Percentiles rank a stretch among this genome's conserved stretches.
Conservation (phyloP, 805 yeast genomes). For the Wickerhamiella bombiphila region DNA sequence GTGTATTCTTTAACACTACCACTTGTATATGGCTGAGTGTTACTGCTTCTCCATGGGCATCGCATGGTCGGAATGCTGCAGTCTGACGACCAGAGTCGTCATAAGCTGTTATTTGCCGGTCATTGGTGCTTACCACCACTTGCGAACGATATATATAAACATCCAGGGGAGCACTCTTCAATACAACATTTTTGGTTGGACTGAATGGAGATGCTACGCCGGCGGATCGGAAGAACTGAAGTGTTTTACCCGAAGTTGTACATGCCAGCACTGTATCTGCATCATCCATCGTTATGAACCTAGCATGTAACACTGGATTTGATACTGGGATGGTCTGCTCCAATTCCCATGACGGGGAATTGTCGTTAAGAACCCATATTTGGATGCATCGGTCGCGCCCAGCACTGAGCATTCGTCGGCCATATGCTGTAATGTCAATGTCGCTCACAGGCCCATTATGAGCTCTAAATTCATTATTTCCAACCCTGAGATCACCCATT, state of each 20-base stretch:
- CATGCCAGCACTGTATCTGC: conserved; percentile 21
- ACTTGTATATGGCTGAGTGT: conserved; percentile 9
- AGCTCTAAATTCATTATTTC: conserved; percentile 6
- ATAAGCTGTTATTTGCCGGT: conserved; percentile 10
- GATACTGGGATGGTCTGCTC: conserved; percentile 35
- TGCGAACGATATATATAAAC: conserved; percentile 18
- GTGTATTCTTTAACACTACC: neutral
- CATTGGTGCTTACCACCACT: conserved; percentile 13
- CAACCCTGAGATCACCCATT: conserved; percentile 8
- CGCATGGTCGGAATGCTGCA: conserved; percentile 9
- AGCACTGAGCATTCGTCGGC: conserved; percentile 5
- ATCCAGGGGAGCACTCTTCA: conserved; percentile 37
- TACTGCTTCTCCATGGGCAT: conserved; percentile 11
- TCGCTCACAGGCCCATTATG: conserved; percentile 17
- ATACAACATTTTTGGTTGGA: conserved; percentile 35
- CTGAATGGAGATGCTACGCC: conserved; percentile 17
- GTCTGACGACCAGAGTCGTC: conserved; percentile 8
- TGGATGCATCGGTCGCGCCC: conserved; percentile 17
- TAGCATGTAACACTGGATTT: conserved; percentile 7
- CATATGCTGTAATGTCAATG: too few species aligned
- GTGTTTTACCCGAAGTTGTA: conserved; percentile 47
- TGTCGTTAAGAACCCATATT: conserved; percentile 21
- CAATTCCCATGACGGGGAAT: too few species aligned
- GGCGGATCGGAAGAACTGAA: conserved; percentile 36
- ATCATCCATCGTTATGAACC: too few species aligned